A percentile compares a stretch with the other conserved stretches of the same genome.
Evolutionary conservation across 1,139 yeast species (phyloP).

Genomic region (Debaryomyces nepalensis): DNA sequence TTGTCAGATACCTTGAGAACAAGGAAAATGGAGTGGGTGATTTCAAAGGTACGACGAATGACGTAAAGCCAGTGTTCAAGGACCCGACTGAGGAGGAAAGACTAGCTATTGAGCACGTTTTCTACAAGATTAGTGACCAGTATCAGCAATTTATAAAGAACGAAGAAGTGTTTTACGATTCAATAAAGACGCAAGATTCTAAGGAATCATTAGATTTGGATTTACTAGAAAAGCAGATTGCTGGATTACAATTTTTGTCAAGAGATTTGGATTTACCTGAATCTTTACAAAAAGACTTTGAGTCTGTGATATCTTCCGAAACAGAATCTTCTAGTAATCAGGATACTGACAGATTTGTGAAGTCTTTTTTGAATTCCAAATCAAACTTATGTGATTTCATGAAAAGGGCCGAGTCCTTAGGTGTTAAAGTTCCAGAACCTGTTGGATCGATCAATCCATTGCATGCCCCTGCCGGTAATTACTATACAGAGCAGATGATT

Average conservation of each 20-base stretch:
- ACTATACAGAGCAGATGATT: slow-evolving; percentile 54
- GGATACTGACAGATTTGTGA: slow-evolving; percentile 12
- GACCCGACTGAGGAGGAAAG: slow-evolving; percentile 30
- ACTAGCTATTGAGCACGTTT: slow-evolving; percentile 35
- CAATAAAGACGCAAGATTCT: slow-evolving; percentile 13
- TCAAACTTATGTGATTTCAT: slow-evolving; percentile 26
- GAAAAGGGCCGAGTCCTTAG: slow-evolving; percentile 35
- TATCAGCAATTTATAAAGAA: slow-evolving; percentile 33
- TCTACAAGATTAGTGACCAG: slow-evolving; percentile 34
- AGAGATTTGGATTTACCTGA: slow-evolving; percentile 79
- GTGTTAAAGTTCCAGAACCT: slow-evolving; percentile 34
- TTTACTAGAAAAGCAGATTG: slow-evolving; percentile 67
- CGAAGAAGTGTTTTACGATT: slow-evolving; percentile 27
- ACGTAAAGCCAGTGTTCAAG: slow-evolving; percentile 17
- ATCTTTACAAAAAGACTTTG: slow-evolving; percentile 33
- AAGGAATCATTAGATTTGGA: slow-evolving; percentile 44
- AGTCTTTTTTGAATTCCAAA: slow-evolving; percentile 19
- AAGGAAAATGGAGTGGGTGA: slow-evolving; percentile 18
- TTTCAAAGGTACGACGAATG: slow-evolving; percentile 10
- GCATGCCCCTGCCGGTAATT: slow-evolving; percentile 41
- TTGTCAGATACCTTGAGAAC: slow-evolving; percentile 18
- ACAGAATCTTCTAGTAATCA: slow-evolving; percentile 5
- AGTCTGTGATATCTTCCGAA: slow-evolving; percentile 7
- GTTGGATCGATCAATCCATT: slow-evolving; percentile 26
- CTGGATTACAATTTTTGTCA: slow-evolving; percentile 75